These are phyloP conservation scores for Benincasa hispida DNA, from an alignment of 306 rosid species.

Conservation along the genomic window DNA sequence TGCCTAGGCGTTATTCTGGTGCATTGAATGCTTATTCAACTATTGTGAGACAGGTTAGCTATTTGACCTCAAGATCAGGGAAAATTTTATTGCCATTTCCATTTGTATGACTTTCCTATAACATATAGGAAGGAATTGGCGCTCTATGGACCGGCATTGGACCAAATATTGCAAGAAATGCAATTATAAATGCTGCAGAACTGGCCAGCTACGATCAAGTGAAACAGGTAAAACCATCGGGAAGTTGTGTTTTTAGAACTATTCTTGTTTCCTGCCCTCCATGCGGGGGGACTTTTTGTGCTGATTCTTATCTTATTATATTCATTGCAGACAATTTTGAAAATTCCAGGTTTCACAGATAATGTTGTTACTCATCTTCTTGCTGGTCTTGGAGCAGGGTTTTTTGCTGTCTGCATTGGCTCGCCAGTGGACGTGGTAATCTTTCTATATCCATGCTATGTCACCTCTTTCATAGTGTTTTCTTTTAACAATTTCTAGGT, in stretches of 20 bases:
- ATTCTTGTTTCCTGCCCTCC: not conserved
- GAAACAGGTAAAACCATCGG: conserved; percentile 43
- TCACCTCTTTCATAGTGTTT: not conserved
- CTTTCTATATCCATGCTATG: not conserved
- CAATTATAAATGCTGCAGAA: conserved; percentile 94
- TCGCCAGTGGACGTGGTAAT: conserved; percentile 98
- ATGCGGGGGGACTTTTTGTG: not conserved
- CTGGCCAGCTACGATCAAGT: conserved; percentile 98
- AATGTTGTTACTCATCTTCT: conserved; percentile 78
- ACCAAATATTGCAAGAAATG: conserved; percentile 90
- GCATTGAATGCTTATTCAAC: conserved; percentile 92
- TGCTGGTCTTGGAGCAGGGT: conserved; percentile 93
- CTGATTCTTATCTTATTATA: not conserved
- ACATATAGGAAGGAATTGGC: conserved; percentile 62
- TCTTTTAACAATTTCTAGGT: not conserved
- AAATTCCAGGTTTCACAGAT: conserved; percentile 90
- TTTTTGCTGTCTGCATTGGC: conserved; percentile 91
- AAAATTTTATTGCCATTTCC: not conserved
- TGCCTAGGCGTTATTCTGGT: conserved; percentile 85
- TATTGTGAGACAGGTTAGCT: conserved; percentile 63
- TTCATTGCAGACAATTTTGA: conserved; percentile 70
- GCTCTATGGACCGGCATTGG: conserved; percentile 99
- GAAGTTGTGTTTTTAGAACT: not conserved
- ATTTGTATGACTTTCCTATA: not conserved
- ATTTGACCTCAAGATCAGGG: conserved; percentile 2